Conservation (phyloP, 202 grass and related monocot species). For the Elaeis oleifera region DNA sequence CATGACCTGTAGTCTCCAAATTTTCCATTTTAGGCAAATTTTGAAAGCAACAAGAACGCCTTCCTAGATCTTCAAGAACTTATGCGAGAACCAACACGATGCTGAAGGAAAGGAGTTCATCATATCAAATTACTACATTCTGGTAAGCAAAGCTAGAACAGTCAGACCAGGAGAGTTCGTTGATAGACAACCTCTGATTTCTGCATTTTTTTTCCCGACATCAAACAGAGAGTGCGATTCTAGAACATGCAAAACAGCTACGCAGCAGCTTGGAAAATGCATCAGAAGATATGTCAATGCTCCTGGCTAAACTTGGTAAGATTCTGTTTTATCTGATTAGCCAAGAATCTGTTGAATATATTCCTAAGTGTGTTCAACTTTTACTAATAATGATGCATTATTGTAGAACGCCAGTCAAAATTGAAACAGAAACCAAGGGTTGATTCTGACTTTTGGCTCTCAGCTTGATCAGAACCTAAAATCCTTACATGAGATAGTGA, state of each 20-base stretch:
- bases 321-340: constrained; percentile 2
- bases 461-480: constrained; percentile 49
- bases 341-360: constrained; percentile 3
- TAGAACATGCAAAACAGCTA: constrained; percentile 58
- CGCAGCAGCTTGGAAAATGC: constrained; percentile 42
- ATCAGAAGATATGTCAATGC: constrained; percentile 40
- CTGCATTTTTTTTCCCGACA: constrained; percentile 10
- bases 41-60: constrained; percentile 45
- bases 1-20: constrained; percentile 14
- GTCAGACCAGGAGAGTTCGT: too few relatives aligned
- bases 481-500: constrained; percentile 40
- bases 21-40: constrained; percentile 37
- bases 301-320: constrained; percentile 60
- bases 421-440: constrained; percentile 51
- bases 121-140: constrained; percentile 58
- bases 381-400: too few relatives aligned
- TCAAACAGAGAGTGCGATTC: constrained; percentile 41
- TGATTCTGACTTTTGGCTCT: constrained; percentile 46
- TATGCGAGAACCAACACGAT: constrained; percentile 28
- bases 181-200: background rate
- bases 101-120: constrained; percentile 69
- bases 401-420: constrained; percentile 50
- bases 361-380: too few relatives aligned
- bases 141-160: constrained; percentile 27
- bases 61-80: constrained; percentile 52